These are phyloP conservation scores for Paraphaeosphaeria sporulosa DNA, from an alignment of 2,329 filamentous ascomycete species.

Conservation along the genomic window DNA sequence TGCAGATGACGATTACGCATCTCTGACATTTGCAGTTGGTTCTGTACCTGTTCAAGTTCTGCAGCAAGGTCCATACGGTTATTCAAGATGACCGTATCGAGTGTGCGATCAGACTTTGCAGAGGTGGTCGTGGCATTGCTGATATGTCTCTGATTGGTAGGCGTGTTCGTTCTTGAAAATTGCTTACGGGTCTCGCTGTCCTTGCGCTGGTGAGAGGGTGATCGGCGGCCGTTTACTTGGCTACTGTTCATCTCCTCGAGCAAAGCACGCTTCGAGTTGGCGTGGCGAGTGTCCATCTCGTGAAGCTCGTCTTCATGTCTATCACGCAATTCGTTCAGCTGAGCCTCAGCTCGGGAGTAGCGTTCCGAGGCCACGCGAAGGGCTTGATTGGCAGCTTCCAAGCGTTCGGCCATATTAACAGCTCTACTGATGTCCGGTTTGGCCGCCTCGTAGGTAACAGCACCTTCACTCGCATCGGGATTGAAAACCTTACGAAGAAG, in stretches of 20 bases:
- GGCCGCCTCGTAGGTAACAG: conserved; percentile 72
- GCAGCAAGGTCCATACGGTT: conserved; percentile 89
- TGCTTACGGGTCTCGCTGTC: conserved; percentile 67
- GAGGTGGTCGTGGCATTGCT: conserved; percentile 77
- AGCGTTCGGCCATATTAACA: conserved; percentile 81
- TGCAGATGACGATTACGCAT: conserved; percentile 96
- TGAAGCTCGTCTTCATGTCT: conserved; percentile 75
- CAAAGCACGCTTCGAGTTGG: conserved; percentile 73
- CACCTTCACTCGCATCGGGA: conserved; percentile 71
- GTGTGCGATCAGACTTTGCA: conserved; percentile 81
- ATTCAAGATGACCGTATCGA: conserved; percentile 84
- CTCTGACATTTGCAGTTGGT: conserved; percentile 89
- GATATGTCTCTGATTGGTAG: conserved; percentile 72
- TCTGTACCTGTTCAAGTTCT: conserved; percentile 91
- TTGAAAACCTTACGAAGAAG: conserved; percentile 87
- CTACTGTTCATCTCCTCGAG: conserved; percentile 89
- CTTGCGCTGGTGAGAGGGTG: conserved; percentile 74
- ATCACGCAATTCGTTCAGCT: conserved; percentile 79
- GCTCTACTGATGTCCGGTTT: conserved; percentile 72
- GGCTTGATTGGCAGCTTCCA: conserved; percentile 89
- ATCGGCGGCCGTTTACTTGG: conserved; percentile 58
- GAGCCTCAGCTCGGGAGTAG: conserved; percentile 80
- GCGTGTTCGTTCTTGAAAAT: conserved; percentile 79
- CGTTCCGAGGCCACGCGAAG: conserved; percentile 84
- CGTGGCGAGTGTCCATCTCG: conserved; percentile 68